Evolutionary conservation across 345 rosid species (phyloP).

Genomic region (Eucalyptus lansdowneana): DNA sequence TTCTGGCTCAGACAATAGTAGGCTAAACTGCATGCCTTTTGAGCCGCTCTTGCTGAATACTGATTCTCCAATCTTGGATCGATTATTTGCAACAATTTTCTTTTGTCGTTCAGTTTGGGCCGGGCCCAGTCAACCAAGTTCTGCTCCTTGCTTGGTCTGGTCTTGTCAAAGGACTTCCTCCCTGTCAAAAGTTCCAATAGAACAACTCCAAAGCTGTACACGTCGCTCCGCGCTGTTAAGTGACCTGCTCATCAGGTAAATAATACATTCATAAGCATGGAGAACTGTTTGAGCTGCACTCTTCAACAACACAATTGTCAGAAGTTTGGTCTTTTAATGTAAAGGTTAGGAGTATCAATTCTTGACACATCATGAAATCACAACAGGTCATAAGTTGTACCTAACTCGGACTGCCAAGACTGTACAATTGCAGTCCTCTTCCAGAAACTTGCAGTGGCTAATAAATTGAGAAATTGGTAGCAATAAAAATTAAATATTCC

Average conservation of each 20-base stretch:
- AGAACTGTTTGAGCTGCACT: background rate
- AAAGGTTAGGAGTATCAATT: background rate
- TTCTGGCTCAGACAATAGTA: slow-evolving; percentile 92
- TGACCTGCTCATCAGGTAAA: slow-evolving; percentile 55
- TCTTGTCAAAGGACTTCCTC: slow-evolving; percentile 92
- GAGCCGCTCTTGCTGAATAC: slow-evolving; percentile 86
- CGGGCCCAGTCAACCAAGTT: slow-evolving; percentile 98
- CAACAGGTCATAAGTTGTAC: background rate
- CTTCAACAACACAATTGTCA: background rate
- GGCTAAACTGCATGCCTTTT: slow-evolving; percentile 93
- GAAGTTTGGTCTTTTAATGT: background rate
- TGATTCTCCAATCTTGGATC: slow-evolving; percentile 88
- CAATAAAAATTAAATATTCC: background rate
- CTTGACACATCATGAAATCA: background rate
- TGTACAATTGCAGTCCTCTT: background rate
- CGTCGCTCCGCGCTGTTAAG: slow-evolving; percentile 91
- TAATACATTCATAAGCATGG: background rate
- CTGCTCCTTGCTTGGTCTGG: slow-evolving; percentile 92
- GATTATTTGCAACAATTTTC: slow-evolving; percentile 74
- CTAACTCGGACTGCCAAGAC: background rate
- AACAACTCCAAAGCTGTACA: slow-evolving; percentile 95
- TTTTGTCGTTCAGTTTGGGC: slow-evolving; percentile 89
- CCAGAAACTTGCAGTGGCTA: background rate
- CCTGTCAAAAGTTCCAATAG: slow-evolving; percentile 87
- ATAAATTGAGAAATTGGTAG: background rate